These are phyloP conservation scores for Shiraia bambusicola DNA, from an alignment of 2,329 filamentous ascomycete species.

Conservation along the genomic window DNA sequence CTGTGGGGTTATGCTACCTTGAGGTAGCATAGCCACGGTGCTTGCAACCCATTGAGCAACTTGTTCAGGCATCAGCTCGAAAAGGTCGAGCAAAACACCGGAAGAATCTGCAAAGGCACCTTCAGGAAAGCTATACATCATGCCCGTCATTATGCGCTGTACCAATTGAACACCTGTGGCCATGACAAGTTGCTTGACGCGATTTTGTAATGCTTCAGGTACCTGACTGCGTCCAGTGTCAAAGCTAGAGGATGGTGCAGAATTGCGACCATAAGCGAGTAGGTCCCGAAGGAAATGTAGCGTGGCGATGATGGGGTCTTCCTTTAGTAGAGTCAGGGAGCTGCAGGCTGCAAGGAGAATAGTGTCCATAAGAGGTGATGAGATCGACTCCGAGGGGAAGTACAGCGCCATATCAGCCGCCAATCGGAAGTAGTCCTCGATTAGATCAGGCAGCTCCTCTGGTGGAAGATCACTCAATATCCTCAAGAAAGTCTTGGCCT, in stretches of 20 bases:
- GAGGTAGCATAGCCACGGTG: constrained; percentile 80
- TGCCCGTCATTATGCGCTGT: constrained; percentile 88
- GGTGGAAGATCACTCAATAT: constrained; percentile 83
- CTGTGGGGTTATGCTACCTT: constrained; percentile 68
- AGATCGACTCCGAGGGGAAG: constrained; percentile 81
- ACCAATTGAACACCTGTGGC: constrained; percentile 75
- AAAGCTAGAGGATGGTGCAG: constrained; percentile 63
- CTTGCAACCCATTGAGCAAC: constrained; percentile 79
- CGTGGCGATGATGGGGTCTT: constrained; percentile 86
- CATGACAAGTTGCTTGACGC: constrained; percentile 71
- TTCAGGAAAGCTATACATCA: constrained; percentile 98
- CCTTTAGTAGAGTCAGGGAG: constrained; percentile 83
- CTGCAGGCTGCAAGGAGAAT: constrained; percentile 87
- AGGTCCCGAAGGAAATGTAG: constrained; percentile 91
- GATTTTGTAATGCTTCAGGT: constrained; percentile 67
- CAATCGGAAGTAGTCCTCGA: constrained; percentile 95
- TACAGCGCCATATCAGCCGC: constrained; percentile 89
- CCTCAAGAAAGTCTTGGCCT: constrained; percentile 84
- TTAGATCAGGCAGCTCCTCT: constrained; percentile 76
- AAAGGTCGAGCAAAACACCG: constrained; percentile 84
- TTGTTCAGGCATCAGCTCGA: constrained; percentile 79
- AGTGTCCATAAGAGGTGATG: constrained; percentile 73
- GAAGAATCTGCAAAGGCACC: constrained; percentile 96
- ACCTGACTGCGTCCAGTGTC: constrained; percentile 60
- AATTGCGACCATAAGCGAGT: constrained; percentile 80